Conservation (phyloP, 495 filamentous ascomycete genomes). For the Penicillium mononematosum region DNA sequence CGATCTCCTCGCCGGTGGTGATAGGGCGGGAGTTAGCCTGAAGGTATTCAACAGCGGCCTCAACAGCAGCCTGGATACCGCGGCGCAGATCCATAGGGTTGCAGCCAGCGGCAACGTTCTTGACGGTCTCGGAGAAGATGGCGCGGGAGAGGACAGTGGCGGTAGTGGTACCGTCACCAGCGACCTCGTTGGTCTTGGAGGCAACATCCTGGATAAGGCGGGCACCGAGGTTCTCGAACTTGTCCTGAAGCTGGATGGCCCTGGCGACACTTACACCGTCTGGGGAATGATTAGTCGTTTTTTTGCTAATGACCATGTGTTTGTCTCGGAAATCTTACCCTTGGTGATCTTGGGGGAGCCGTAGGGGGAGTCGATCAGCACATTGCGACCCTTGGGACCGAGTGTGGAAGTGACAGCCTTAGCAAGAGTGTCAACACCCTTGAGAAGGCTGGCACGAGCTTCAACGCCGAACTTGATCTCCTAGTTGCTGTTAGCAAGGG, state of each 20-base stretch:
- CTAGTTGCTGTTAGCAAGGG: constrained; percentile 48
- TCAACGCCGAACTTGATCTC: constrained; percentile 99
- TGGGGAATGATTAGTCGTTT: constrained; percentile 11
- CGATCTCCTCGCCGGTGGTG: constrained; percentile 94
- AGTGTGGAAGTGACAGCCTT: constrained; percentile 95
- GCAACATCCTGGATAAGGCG: constrained; percentile 96
- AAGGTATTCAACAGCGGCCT: constrained; percentile 89
- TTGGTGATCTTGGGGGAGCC: constrained; percentile 99
- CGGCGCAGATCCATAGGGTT: constrained; percentile 98
- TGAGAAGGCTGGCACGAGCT: constrained; percentile 80
- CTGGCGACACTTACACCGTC: constrained; percentile 94
- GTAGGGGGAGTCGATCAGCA: constrained; percentile 95
- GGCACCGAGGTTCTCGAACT: constrained; percentile 99
- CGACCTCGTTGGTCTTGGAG: constrained; percentile 98
- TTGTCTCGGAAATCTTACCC: constrained; percentile 54
- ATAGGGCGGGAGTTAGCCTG: constrained; percentile 93
- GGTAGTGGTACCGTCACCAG: constrained; percentile 97
- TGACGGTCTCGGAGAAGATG: constrained; percentile 99
- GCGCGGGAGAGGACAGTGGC: constrained; percentile 95
- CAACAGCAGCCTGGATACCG: constrained; percentile 94
- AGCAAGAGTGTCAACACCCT: constrained; percentile 94
- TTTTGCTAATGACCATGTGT: background rate
- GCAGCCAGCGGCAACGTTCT: constrained; percentile 99
- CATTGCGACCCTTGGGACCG: constrained; percentile 96
- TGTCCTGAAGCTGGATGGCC: constrained; percentile 92